Percentiles rank a stretch among this genome's conserved stretches.
These are phyloP conservation scores for Colletotrichum limetticola DNA, from an alignment of 2,329 filamentous ascomycete species.

Conservation along the genomic window DNA sequence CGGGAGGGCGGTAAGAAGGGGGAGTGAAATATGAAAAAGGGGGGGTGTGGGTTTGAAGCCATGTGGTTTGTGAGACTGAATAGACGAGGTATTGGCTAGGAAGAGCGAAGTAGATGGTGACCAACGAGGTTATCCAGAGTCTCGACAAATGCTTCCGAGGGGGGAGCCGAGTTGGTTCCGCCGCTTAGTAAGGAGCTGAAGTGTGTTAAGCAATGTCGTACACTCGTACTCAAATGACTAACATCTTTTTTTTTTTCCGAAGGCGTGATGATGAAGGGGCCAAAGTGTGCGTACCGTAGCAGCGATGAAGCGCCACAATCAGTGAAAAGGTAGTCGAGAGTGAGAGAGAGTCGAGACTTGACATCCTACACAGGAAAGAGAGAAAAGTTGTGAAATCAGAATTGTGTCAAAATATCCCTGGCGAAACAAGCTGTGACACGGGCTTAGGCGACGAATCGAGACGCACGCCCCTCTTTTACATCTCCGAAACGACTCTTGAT, in stretches of 20 bases:
- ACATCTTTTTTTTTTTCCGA: too few relatives aligned
- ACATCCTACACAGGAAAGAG: constrained; percentile 1
- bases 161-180: not conserved
- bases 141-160: not conserved
- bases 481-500: constrained; percentile 7
- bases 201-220: not conserved
- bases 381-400: constrained; percentile 38
- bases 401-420: constrained; percentile 49
- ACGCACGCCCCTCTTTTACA: constrained; percentile 26
- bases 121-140: constrained; percentile 7
- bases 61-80: constrained; percentile 5
- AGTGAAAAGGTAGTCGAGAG: not conserved
- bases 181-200: not conserved
- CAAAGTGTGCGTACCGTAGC: not conserved
- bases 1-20: not conserved
- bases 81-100: not conserved
- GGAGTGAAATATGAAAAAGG: not conserved
- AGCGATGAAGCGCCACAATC: not conserved
- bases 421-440: constrained; percentile 51
- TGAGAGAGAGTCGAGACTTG: not conserved
- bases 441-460: constrained; percentile 30
- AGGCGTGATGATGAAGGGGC: not conserved
- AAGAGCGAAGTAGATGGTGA: not conserved
- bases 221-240: not conserved
- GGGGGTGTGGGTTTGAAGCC: not conserved